phyloP scores from a whole-genome alignment of 768 basidiomycete species.

The Collybiopsis luxurians region DNA sequence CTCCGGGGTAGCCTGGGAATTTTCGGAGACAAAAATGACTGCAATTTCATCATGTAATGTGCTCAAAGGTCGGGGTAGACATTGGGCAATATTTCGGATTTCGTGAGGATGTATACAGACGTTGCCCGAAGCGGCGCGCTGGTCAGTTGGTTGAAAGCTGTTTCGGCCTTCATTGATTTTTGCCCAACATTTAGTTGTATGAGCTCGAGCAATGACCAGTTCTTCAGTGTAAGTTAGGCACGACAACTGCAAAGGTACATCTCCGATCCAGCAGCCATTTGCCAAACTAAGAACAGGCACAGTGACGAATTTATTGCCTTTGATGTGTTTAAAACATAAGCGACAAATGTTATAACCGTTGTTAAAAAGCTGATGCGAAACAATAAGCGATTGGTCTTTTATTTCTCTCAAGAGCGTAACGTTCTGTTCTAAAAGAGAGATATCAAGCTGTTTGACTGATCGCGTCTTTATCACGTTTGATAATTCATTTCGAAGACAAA shows the following conservation, averaged over 20 bases:
- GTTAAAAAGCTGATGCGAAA: slow-evolving; percentile 10
- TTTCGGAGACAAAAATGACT: slow-evolving; percentile 12
- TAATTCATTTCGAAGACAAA: too few relatives aligned
- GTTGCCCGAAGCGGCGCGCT: slow-evolving; percentile 12
- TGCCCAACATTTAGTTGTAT: slow-evolving; percentile 12
- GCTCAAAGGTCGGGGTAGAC: too few relatives aligned
- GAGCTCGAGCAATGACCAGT: slow-evolving; percentile 10
- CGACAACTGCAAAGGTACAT: slow-evolving; percentile 6
- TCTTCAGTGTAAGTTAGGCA: slow-evolving; percentile 13
- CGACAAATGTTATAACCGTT: slow-evolving; percentile 2
- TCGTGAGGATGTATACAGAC: slow-evolving; percentile 15
- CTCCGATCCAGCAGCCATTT: slow-evolving; percentile 20
- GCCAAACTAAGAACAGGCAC: slow-evolving; percentile 16
- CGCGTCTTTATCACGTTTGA: too few relatives aligned
- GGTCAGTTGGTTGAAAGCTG: not conserved
- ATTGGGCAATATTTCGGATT: slow-evolving; percentile 6
- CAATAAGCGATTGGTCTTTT: not conserved
- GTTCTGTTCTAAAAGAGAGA: too few relatives aligned
- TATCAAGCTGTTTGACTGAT: too few relatives aligned
- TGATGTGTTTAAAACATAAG: slow-evolving; percentile 7
- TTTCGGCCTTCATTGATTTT: slow-evolving; percentile 6
- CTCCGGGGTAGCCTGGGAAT: not conserved
- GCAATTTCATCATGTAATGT: slow-evolving; percentile 14
- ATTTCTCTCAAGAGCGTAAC: too few relatives aligned
- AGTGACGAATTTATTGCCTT: slow-evolving; percentile 3